These are phyloP conservation scores for Eleusine coracana DNA, from an alignment of 176 grass and related monocot genomes.

Conservation along the genomic window DNA sequence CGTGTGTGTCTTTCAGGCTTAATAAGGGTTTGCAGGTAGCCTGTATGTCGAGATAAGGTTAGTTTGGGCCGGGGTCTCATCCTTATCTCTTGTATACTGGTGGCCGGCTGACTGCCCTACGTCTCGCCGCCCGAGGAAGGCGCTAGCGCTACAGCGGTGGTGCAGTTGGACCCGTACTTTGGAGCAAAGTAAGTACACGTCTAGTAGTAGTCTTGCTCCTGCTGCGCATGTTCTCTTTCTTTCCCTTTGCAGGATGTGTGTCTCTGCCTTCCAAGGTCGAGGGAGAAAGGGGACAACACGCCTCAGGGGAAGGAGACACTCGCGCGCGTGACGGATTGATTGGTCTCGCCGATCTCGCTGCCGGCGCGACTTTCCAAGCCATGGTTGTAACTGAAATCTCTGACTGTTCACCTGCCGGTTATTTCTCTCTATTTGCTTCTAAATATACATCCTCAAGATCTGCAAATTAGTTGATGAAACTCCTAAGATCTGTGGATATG, in stretches of 20 bases:
- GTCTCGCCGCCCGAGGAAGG: conserved; percentile 15
- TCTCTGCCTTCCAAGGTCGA: conserved; percentile 21
- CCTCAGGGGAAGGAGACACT: conserved; percentile 13
- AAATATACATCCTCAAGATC: background rate
- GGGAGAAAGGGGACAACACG: background rate
- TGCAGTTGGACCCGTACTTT: conserved; percentile 44
- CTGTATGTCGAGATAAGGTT: conserved; percentile 10
- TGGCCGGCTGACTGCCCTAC: background rate
- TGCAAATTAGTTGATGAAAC: background rate
- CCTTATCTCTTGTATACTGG: conserved; percentile 41
- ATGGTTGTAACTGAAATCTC: background rate
- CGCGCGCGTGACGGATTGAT: conserved; percentile 40
- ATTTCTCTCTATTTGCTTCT: background rate
- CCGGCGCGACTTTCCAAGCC: conserved; percentile 32
- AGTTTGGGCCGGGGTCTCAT: conserved; percentile 3
- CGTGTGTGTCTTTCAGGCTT: background rate
- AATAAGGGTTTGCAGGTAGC: background rate
- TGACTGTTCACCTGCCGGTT: background rate
- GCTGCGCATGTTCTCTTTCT: conserved; percentile 14
- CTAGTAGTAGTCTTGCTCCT: background rate
- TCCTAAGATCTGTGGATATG: background rate
- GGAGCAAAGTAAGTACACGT: conserved; percentile 37
- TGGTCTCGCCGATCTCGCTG: conserved; percentile 32
- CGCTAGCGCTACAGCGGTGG: background rate
- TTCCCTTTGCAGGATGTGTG: conserved; percentile 25